Base-by-base conservation (phyloP, 2,329 filamentous ascomycete species). In the Nemania abortiva region DNA sequence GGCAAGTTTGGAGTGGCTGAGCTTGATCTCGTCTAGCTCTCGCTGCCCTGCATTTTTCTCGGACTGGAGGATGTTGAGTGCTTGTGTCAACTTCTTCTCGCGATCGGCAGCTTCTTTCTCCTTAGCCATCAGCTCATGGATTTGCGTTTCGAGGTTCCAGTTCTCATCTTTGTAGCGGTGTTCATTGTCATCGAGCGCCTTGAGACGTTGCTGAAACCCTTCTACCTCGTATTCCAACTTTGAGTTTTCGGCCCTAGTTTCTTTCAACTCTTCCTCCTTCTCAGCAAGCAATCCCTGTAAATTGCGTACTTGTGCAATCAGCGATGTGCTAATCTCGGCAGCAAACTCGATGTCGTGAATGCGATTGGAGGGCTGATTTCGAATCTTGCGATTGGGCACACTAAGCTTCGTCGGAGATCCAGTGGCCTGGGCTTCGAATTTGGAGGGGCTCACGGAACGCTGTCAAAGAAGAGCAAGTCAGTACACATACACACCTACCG, bases 141-240 rank as follows among this genome's bases (percentile, higher is more conserved):
- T 87, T 75, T 94, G 93, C 0, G 95, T 97, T 81, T 99, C 96
- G 45, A 99, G 87, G 71, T 92, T 95, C 96, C 96, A 99, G 79
- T 98, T 99, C 81, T 98, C 96, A 77, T 99, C 96, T 82, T 98
- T 98, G 83, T 97, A 97, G 61, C 93, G 91, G 76, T 97, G 92
- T 80, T 99, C 96, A 78, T 92, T 97, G 81, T 99, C 96, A 75
- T 98, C 95, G 49, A 98, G 85, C 6, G 88, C 88, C 77, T 93
- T 92, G 72, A 98, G 84, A 39, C 94, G 90, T 79, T 97, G 93
- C 62, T 91, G 88, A 72, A 97, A 88, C 2, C 88, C 89, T 78
- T 97, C 92, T 0, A 90, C 88, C 73, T 98, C 95, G 39, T 93
- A 87, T 79, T 98, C 95, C 42, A 98, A 85, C 69, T 89, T 89